These are phyloP conservation scores for Rhizopus arrhizus DNA, from an alignment of 371 early-diverging fungal genomes.

Conservation along the genomic window DNA sequence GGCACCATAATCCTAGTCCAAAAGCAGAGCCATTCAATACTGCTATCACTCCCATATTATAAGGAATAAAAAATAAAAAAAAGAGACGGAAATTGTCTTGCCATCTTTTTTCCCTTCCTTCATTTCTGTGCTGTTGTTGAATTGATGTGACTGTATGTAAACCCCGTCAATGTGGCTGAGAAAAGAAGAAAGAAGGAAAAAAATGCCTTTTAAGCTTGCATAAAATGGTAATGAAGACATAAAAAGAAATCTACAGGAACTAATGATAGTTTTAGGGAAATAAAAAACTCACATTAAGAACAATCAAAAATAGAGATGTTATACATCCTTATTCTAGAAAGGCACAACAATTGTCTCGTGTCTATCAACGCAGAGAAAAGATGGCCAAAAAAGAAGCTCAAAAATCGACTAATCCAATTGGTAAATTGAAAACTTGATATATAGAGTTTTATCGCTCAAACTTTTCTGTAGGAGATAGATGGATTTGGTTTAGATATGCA, in stretches of 20 bases:
- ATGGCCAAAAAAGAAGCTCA: constrained; percentile 41
- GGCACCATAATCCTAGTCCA: constrained; percentile 18
- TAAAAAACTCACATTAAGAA: constrained; percentile 60
- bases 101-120: neutral
- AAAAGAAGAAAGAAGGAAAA: neutral
- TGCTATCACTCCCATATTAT: constrained; percentile 13
- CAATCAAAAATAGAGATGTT: constrained; percentile 64
- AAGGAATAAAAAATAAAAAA: constrained; percentile 2
- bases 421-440: constrained; percentile 24
- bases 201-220: neutral
- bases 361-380: constrained; percentile 55
- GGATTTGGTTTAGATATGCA: constrained; percentile 65
- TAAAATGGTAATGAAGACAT: neutral
- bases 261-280: constrained; percentile 31
- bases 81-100: neutral
- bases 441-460: neutral
- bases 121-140: neutral
- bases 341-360: constrained; percentile 59
- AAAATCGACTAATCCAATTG: constrained; percentile 36
- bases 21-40: constrained; percentile 20
- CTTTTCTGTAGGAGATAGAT: constrained; percentile 43
- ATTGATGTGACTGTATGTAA: neutral
- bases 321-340: constrained; percentile 67
- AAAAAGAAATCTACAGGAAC: neutral
- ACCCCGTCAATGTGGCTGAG: neutral